phyloP scores from a whole-genome alignment of 31 red algal species.

The Odonthalia washingtoniensis region DNA sequence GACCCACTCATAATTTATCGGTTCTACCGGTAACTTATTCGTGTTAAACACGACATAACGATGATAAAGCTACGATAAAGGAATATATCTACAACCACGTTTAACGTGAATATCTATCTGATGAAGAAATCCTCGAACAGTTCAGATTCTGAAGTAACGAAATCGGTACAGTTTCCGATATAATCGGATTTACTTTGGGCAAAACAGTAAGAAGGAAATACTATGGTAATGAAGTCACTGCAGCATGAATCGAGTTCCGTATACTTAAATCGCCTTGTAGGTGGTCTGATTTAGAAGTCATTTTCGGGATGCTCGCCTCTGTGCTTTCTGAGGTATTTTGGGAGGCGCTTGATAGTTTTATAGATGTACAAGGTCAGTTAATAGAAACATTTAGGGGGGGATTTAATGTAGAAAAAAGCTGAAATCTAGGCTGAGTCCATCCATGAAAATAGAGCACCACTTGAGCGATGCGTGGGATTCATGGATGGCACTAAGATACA shows the following conservation, averaged over 20 bases:
- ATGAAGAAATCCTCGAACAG: not conserved
- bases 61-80: no score
- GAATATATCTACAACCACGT: no score
- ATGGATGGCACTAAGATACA: constrained; percentile 40
- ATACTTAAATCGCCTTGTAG: not conserved
- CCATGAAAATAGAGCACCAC: not conserved
- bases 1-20: no score
- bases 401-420: constrained; percentile 1
- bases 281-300: constrained; percentile 27
- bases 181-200: not conserved
- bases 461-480: constrained; percentile 9
- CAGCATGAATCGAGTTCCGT: constrained; percentile 16
- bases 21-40: no score
- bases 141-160: not conserved
- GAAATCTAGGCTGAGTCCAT: constrained; percentile 6
- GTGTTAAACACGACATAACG: no score
- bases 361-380: not conserved
- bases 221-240: not conserved
- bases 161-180: not conserved
- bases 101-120: no score
- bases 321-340: constrained; percentile 20
- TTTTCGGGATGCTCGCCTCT: constrained; percentile 26
- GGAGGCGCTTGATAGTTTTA: constrained; percentile 20
- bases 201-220: not conserved
- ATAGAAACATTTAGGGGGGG: not conserved